These are phyloP conservation scores for Dendrothele bispora DNA, from an alignment of 768 basidiomycete species.

Conservation along the genomic window DNA sequence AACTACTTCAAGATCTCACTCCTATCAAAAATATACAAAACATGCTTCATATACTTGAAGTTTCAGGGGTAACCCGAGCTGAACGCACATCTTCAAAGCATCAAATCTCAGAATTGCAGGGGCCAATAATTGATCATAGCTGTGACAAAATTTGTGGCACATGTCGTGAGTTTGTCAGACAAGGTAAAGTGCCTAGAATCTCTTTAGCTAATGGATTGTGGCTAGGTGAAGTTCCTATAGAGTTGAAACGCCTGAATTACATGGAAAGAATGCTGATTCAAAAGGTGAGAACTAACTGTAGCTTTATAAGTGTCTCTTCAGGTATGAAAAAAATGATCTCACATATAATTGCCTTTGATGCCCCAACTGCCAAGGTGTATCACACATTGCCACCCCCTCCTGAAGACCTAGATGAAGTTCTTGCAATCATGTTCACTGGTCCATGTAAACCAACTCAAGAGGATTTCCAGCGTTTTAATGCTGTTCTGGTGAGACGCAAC, in stretches of 20 bases:
- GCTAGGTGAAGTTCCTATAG: conserved; percentile 21
- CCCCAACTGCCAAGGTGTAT: conserved; percentile 15
- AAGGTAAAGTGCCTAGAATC: conserved; percentile 8
- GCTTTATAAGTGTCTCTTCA: conserved; percentile 14
- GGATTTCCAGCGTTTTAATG: conserved; percentile 7
- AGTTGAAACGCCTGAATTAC: conserved; percentile 13
- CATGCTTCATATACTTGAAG: conserved; percentile 8
- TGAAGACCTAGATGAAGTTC: conserved; percentile 14
- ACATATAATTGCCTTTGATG: conserved; percentile 18
- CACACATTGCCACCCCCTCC: conserved; percentile 13
- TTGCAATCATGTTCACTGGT: conserved; percentile 18
- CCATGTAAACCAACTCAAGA: conserved; percentile 7
- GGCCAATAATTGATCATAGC: neutral
- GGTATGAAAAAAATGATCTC: conserved; percentile 12
- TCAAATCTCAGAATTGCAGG: neutral
- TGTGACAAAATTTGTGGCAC: conserved; percentile 1
- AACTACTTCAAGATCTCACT: neutral
- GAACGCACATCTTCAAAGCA: neutral
- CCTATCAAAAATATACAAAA: conserved; percentile 4
- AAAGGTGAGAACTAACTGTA: conserved; percentile 12
- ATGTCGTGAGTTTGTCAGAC: neutral
- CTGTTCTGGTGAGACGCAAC: too few relatives aligned
- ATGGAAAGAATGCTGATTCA: conserved; percentile 19
- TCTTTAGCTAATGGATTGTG: conserved; percentile 25
- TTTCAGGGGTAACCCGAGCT: neutral